Conservation (phyloP, 306 rosid species). For the Pterocarpus macrocarpus region DNA sequence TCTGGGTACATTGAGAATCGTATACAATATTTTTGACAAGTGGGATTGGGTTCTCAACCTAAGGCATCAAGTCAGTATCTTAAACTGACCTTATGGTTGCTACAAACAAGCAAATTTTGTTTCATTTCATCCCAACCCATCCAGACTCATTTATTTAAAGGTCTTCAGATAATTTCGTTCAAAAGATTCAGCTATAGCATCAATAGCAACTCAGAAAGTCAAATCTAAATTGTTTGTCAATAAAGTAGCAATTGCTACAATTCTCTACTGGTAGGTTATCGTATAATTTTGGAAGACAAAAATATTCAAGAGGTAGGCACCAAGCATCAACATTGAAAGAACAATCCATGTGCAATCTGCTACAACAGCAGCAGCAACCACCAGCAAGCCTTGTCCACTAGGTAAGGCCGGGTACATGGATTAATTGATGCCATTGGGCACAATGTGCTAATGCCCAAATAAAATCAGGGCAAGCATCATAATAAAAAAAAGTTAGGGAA, state of each 20-base stretch:
- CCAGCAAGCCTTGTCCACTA: neutral
- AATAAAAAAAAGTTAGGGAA: slow-evolving; percentile 16
- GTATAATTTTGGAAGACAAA: neutral
- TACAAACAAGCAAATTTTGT: neutral
- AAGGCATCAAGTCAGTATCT: slow-evolving; percentile 7
- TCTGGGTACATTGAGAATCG: neutral
- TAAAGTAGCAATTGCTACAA: slow-evolving; percentile 3
- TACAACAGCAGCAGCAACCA: neutral
- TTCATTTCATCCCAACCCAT: slow-evolving; percentile 17
- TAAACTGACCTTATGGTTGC: neutral
- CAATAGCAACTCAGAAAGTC: slow-evolving; percentile 28
- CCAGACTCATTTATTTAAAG: neutral
- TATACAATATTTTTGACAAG: neutral
- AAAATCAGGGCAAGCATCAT: slow-evolving; percentile 33
- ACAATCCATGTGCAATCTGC: slow-evolving; percentile 9
- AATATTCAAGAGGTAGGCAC: slow-evolving; percentile 13
- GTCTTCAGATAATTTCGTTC: neutral
- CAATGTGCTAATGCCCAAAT: slow-evolving; percentile 14
- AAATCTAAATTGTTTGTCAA: neutral
- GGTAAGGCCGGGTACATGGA: neutral
- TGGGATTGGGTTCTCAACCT: slow-evolving; percentile 22
- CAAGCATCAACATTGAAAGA: slow-evolving; percentile 7
- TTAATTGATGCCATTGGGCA: neutral
- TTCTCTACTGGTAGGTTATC: slow-evolving; percentile 22
- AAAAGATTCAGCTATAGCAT: neutral